These are phyloP conservation scores for Botryotinia convoluta DNA, from an alignment of 2,329 filamentous ascomycete genomes.

Conservation along the genomic window DNA sequence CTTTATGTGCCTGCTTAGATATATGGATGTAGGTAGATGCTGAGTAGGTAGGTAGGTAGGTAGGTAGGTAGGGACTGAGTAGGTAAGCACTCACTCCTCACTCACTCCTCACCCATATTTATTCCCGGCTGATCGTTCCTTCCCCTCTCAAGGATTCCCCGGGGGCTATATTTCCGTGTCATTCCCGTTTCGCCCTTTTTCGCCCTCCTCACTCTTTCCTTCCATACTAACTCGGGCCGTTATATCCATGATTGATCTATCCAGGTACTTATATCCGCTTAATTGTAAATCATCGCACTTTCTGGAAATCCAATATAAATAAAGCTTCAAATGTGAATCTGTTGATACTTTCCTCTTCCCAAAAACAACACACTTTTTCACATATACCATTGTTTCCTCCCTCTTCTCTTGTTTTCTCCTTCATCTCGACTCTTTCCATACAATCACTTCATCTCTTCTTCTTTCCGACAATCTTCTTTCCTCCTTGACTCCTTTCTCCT, in stretches of 20 bases:
- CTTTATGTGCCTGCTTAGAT: not conserved
- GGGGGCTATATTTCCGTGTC: not conserved
- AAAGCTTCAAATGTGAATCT: not conserved
- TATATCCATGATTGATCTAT: not conserved
- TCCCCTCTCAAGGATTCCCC: not conserved
- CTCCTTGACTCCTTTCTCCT: not conserved
- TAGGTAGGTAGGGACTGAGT: not conserved
- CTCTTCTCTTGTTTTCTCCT: not conserved
- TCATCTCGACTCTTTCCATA: not conserved
- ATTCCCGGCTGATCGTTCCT: not conserved
- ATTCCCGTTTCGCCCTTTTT: not conserved
- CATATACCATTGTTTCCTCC: not conserved
- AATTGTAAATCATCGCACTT: not conserved
- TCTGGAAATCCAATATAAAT: constrained; percentile 1
- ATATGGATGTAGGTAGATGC: not conserved
- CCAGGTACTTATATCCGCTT: not conserved
- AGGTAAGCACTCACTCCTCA: not conserved
- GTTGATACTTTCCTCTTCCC: constrained; percentile 4
- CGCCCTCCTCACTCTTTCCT: not conserved
- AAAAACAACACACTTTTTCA: constrained; percentile 9
- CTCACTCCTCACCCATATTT: not conserved
- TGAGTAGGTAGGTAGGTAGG: not conserved
- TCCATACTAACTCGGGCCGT: not conserved
- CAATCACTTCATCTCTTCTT: not conserved
- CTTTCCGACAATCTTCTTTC: not conserved